Conservation (phyloP, 768 basidiomycete species). For the Tylopilus plumbeoviolaceoides region DNA sequence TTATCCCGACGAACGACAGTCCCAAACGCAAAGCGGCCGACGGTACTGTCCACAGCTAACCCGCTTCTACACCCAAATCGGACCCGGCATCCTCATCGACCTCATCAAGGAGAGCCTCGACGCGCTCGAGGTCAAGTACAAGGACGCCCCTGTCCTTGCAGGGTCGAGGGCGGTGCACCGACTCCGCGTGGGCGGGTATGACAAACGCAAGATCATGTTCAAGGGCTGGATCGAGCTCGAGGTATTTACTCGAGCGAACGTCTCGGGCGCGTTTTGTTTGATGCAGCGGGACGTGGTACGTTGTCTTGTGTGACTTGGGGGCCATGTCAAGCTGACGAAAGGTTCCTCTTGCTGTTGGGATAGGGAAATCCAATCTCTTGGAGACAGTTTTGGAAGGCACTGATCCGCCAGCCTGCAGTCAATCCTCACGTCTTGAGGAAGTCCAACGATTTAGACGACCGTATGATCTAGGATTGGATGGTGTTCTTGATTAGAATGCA, state of each 20-base stretch:
- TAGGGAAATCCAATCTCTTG: slow-evolving; percentile 78
- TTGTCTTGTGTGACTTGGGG: slow-evolving; percentile 4
- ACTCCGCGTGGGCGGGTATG: slow-evolving; percentile 65
- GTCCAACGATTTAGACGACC: neutral
- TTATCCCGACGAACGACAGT: slow-evolving; percentile 39
- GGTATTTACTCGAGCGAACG: slow-evolving; percentile 45
- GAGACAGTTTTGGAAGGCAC: slow-evolving; percentile 68
- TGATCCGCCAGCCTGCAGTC: slow-evolving; percentile 49
- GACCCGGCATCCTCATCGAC: slow-evolving; percentile 48
- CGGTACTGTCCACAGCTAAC: slow-evolving; percentile 75
- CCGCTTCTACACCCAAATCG: slow-evolving; percentile 68
- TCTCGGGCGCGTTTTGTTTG: slow-evolving; percentile 59
- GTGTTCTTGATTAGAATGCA: neutral
- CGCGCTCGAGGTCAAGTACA: slow-evolving; percentile 46
- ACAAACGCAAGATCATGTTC: slow-evolving; percentile 57
- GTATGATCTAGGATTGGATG: neutral
- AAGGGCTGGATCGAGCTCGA: slow-evolving; percentile 79
- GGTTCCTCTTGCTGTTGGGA: neutral
- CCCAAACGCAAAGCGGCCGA: slow-evolving; percentile 74
- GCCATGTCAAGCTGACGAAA: neutral
- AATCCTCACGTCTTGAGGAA: slow-evolving; percentile 52
- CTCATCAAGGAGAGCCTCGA: slow-evolving; percentile 55
- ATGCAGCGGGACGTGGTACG: slow-evolving; percentile 67
- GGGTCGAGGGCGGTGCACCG: slow-evolving; percentile 24
- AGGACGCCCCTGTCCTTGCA: slow-evolving; percentile 30